Evolutionary conservation across 352 stramenopile species (phyloP), one percentile per base, ranked within the genome.

Genomic region (Globisporangium emineosum): DNA sequence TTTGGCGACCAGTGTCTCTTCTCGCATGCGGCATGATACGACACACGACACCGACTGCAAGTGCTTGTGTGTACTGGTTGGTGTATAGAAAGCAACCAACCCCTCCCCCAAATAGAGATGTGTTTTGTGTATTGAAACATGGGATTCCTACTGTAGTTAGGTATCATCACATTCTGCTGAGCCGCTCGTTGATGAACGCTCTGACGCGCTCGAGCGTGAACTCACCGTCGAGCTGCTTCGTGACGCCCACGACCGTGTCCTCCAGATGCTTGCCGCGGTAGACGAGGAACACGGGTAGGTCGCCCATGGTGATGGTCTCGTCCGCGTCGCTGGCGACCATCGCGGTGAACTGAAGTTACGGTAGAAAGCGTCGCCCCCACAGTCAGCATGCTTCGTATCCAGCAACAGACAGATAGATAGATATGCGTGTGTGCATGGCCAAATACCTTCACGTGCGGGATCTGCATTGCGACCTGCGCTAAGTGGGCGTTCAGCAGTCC

Each of bases 1-100:
- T 95, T 89, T 57, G 86, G 84, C 42, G 83, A 91, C 60, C 75
- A 74, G 32, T 95, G 86, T 60, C 57, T 95, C 56, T 95, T 91
- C 62, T 73, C 75, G 8, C 86, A 95, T 65, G 57, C 73, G 29
- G 40, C 25, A 29, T 58, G 62, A 33, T 67, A 74, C 43, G 25
- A 62, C 37, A 29, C 29, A 5, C n/a, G n/a, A n/a, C n/a, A 32
- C 29, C 29, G 29, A 5, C 29, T 32, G 19, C 6, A 47, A 55
- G 6, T 21, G 7, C 65, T 29, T 35, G 64, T n/a, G n/a, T n/a
- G n/a, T n/a, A n/a, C n/a, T n/a, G n/a, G n/a, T n/a, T n/a, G n/a
- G n/a, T n/a, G n/a, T n/a, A 47, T 8, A 47, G 47, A 62, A 25
- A 40, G 10, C 40, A 29, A 54, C 12, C n/a, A 35, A 19, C 45